Percentiles rank a stretch among this genome's conserved stretches.
phyloP scores from a whole-genome alignment of 2,329 filamentous ascomycete genomes.

The Fusarium tupiense region DNA sequence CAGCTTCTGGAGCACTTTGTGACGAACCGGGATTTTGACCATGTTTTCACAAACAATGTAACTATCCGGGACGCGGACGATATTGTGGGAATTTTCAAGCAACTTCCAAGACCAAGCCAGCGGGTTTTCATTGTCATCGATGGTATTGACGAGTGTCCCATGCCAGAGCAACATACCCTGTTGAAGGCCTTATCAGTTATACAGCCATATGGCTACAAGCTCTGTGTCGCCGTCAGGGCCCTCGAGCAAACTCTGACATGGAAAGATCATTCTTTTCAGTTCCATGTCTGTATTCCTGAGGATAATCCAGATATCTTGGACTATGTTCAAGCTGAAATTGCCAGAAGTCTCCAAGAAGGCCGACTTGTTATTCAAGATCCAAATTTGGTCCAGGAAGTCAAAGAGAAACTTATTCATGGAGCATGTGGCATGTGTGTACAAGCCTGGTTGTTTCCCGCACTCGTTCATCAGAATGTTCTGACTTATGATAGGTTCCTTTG shows the following conservation, averaged over 20 bases:
- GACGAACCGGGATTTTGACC: rapidly evolving
- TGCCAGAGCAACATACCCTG: background rate
- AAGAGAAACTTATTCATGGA: conserved; percentile 33
- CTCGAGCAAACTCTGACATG: background rate
- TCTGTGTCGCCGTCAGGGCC: background rate
- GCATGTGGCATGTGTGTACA: conserved; percentile 47
- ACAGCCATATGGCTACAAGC: background rate
- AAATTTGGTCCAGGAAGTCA: conserved; percentile 28
- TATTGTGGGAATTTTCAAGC: background rate
- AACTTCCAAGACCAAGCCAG: background rate
- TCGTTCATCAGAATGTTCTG: rapidly evolving
- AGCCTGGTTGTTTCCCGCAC: rapidly evolving
- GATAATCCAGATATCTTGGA: conserved; percentile 39
- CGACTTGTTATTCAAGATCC: conserved; percentile 28
- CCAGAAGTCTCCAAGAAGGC: background rate
- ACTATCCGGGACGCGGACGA: background rate
- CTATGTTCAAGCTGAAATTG: conserved; percentile 34
- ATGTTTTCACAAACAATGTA: background rate
- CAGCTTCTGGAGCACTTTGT: conserved; percentile 43
- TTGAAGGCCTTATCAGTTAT: background rate
- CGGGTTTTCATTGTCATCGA: conserved; percentile 17
- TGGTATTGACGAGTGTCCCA: conserved; percentile 31
- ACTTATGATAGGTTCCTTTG: conserved; percentile 44
- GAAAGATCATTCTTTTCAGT: background rate
- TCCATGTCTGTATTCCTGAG: conserved; percentile 8